Evolutionary conservation across 2,329 filamentous ascomycete species (phyloP), one percentile per base, ranked within the genome.

Genomic region (Aquanectria penicillioides): DNA sequence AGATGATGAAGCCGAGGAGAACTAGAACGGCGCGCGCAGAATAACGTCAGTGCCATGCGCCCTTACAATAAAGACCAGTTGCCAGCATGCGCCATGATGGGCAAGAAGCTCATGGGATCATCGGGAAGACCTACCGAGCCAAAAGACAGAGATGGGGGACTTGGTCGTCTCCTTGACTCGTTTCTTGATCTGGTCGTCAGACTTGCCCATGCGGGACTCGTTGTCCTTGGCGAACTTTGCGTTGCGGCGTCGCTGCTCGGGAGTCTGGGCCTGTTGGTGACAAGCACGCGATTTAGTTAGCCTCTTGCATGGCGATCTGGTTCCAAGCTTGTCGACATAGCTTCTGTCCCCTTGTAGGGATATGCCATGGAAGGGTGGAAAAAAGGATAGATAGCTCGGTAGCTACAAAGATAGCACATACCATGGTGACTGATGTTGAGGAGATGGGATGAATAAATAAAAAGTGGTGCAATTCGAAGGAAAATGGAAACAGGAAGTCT

Each of bases 171-270:
- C 81, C 80, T 88, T 86, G 68, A 67, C 70, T 62, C 79, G 78
- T 79, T 87, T 86, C 83, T 89, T 89, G 68, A 89, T 74, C 63
- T 87, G 83, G 20, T 79, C 79, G 57, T 87, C 83, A n/a, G 87
- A 83, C 80, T 92, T 93, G 78, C 92, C 92, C 76, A 90, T 90
- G 73, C 89, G 90, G 59, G 82, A 80, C 73, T 90, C 87, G 74
- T 94, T 88, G 51, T 86, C 83, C 74, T 89, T 89, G 67, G 84
- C 88, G 78, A 92, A 96, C 78, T 90, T 90, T 72, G 86, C 86
- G 81, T 95, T 95, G 63, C 89, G 88, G 72, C 87, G 87, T 75
- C 92, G 89, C 82, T 95, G 92, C 77, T 92, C 86, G 68, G 89
- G 91, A 67, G 92, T 95, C 89, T 94, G 91, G 69, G 88, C 90